A percentile compares a stretch with the other conserved stretches of the same genome.
These are phyloP conservation scores for Cordyceps militaris DNA, from an alignment of 2,329 filamentous ascomycete genomes.

Conservation along the genomic window DNA sequence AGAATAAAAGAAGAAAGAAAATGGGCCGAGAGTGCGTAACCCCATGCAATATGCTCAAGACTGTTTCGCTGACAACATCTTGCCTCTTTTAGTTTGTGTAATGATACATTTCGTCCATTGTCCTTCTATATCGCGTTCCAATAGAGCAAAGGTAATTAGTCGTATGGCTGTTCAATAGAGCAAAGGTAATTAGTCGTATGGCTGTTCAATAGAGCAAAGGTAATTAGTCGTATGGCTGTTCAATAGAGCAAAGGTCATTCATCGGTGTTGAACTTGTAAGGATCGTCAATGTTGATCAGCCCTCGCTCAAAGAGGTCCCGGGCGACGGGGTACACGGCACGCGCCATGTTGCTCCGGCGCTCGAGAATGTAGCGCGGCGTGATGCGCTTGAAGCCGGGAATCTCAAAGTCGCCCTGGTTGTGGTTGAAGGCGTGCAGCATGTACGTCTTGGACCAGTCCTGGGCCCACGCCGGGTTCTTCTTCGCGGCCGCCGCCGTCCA, in stretches of 20 bases:
- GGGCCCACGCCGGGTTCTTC: slow-evolving; percentile 8
- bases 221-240: background rate
- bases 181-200: background rate
- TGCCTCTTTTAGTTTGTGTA: background rate
- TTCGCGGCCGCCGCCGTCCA: background rate
- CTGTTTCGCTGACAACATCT: too few relatives aligned
- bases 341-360: slow-evolving; percentile 17
- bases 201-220: too few relatives aligned
- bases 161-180: too few relatives aligned
- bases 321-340: slow-evolving; percentile 16
- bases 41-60: background rate
- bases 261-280: background rate
- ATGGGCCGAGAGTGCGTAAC: background rate
- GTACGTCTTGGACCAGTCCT: slow-evolving; percentile 14
- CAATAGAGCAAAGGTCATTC: background rate
- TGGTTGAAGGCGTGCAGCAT: slow-evolving; percentile 16
- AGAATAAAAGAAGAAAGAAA: background rate
- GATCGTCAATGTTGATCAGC: slow-evolving; percentile 14
- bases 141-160: background rate
- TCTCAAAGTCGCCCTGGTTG: background rate
- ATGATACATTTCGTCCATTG: background rate
- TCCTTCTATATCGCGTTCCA: background rate
- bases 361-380: slow-evolving; percentile 17
- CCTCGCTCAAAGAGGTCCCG: slow-evolving; percentile 16
- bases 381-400: slow-evolving; percentile 9